Evolutionary conservation across 2,329 filamentous ascomycete genomes (phyloP).

Genomic region (Botrytis aclada): DNA sequence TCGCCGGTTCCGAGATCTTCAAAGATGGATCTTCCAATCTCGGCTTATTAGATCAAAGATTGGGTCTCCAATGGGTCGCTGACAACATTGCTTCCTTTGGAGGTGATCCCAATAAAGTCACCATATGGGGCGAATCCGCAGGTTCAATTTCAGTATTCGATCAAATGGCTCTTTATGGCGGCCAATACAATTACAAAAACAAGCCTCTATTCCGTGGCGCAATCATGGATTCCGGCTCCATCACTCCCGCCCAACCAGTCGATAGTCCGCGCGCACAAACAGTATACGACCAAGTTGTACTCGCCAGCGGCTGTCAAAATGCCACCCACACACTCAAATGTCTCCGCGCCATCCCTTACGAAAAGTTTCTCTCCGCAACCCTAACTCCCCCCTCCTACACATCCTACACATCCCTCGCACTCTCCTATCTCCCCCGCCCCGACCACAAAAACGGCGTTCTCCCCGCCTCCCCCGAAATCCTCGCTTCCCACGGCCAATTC

Average conservation of each 20-base stretch:
- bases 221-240: conserved; percentile 72
- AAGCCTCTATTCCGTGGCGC: conserved; percentile 69
- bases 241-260: conserved; percentile 59
- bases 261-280: conserved; percentile 63
- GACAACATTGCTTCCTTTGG: conserved; percentile 70
- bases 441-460: conserved; percentile 57
- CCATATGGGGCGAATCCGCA: conserved; percentile 54
- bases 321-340: conserved; percentile 59
- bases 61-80: conserved; percentile 60
- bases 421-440: conserved; percentile 72
- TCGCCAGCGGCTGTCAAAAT: conserved; percentile 57
- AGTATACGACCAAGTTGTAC: conserved; percentile 60
- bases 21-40: conserved; percentile 58
- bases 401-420: conserved; percentile 64
- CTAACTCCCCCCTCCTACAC: conserved; percentile 68
- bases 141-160: conserved; percentile 70
- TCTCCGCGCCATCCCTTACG: conserved; percentile 58
- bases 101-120: conserved; percentile 50
- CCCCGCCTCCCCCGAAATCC: conserved; percentile 58
- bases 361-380: conserved; percentile 58
- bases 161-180: conserved; percentile 71
- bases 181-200: conserved; percentile 70
- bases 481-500: conserved; percentile 52
- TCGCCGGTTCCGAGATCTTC: conserved; percentile 53
- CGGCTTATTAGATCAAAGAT: conserved; percentile 60